Evolutionary conservation across 306 rosid species (phyloP).

Genomic region (Biancaea sappan): DNA sequence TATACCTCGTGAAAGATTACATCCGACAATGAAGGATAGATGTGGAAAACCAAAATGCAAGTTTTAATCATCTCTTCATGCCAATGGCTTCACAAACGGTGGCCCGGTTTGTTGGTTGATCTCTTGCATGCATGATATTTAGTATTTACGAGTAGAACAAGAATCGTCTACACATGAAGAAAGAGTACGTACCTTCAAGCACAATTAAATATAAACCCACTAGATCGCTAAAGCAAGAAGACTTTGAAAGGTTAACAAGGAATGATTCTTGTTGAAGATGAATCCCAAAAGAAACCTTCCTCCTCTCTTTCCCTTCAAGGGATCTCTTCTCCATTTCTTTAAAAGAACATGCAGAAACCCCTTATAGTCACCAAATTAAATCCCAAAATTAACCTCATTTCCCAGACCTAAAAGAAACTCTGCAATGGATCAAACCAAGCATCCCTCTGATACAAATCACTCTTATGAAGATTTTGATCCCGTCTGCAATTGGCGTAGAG

Average conservation of each 20-base stretch:
- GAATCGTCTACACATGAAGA: conserved; percentile 17
- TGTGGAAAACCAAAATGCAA: too few relatives aligned
- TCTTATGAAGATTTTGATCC: conserved; percentile 52
- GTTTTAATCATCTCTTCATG: too few relatives aligned
- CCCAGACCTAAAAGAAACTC: conserved; percentile 11
- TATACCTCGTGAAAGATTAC: too few relatives aligned
- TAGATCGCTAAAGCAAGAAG: not conserved
- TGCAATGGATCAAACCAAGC: conserved; percentile 44
- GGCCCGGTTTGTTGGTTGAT: conserved; percentile 28
- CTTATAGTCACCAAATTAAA: not conserved
- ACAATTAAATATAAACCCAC: not conserved
- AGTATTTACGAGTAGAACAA: conserved; percentile 35
- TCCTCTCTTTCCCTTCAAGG: conserved; percentile 11
- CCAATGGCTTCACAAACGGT: not conserved
- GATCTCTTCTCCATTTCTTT: not conserved
- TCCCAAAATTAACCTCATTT: not conserved
- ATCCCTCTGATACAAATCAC: not conserved
- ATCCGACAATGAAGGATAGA: too few relatives aligned
- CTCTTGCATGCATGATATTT: conserved; percentile 23
- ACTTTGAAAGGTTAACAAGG: conserved; percentile 41
- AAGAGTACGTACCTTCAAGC: conserved; percentile 5
- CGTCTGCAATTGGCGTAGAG: conserved; percentile 38
- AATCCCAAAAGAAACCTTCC: conserved; percentile 34
- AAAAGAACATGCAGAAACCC: not conserved
- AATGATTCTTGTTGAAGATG: conserved; percentile 32